Base-by-base conservation (phyloP, 257 asterid species). In the Solanum habrochaites region DNA sequence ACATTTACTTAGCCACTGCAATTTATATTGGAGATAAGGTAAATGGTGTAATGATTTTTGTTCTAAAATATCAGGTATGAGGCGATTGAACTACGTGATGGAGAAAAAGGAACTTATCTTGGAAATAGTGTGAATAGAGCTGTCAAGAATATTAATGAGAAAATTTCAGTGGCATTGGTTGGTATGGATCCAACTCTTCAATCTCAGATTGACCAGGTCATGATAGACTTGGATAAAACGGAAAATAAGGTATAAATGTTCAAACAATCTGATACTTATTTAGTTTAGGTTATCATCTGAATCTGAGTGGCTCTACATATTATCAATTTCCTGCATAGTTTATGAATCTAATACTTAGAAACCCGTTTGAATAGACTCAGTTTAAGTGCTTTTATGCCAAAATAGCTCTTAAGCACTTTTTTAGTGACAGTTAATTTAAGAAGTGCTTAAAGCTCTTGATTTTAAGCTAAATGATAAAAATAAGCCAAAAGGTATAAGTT, bases 131-230 rank as follows among this genome's bases (percentile, higher is more conserved):
- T 97, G 85, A 96, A 86, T 88, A 95, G 94, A 92, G 99, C 99
- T 88, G 98, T 97, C 88, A 92, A 92, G 89, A 96, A 97, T 91
- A 91, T 97, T 86, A 97, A 97, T 91, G 98, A 95, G 87, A 95
- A 97, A 93, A 97, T 97, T 90, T 94, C 99, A 43, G 98, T 95
- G 90, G 99, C 99, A 87, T 92, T 97, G 92, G 87, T 96, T 87
- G 99, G 99, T 83, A 97, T 97, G 99, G 99, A 97, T 94, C 98
- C 99, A 85, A 94, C 96, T 86, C 98, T 96, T 90, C 99, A 97
- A 94, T 88, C 90, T 89, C 99, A 97, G 91, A 96, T 97, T 90
- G 99, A 97, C 91, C 99, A 97, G 90, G 98, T 95, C 86, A 94
- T 97, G 99, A 93, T 96, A 91, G 99, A 97, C 90, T 93, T 97